Evolutionary conservation across 169 alveolate genomes (phyloP).

Genomic region (Babesia ovis): DNA sequence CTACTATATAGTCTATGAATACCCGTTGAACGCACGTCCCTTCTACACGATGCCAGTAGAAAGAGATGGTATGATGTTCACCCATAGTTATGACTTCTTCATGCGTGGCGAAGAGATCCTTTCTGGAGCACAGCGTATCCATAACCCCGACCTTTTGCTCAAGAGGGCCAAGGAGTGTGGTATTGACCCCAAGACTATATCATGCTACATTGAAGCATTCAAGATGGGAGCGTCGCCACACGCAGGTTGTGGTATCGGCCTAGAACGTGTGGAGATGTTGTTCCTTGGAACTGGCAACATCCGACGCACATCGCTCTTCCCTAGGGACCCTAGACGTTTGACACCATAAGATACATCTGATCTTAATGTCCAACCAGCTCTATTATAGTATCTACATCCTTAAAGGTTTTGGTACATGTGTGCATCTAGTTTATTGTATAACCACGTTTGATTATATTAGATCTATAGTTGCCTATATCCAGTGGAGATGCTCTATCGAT

Average conservation of each 20-base stretch:
- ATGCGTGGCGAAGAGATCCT: constrained; percentile 99
- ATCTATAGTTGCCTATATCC: neutral
- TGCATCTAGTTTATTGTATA: neutral
- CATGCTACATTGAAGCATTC: constrained; percentile 94
- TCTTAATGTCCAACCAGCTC: too few species aligned
- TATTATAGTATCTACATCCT: too few species aligned
- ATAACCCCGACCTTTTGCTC: constrained; percentile 91
- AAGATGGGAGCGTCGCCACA: constrained; percentile 98
- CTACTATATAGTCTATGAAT: constrained; percentile 94
- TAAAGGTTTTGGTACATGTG: neutral
- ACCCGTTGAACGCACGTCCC: constrained; percentile 97
- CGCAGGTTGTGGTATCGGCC: constrained; percentile 99
- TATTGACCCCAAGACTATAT: constrained; percentile 86
- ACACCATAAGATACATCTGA: constrained; percentile 86
- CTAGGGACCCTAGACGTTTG: constrained; percentile 98
- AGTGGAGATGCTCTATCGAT: neutral
- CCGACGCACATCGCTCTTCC: constrained; percentile 96
- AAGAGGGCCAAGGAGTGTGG: constrained; percentile 80
- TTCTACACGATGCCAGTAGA: constrained; percentile 98
- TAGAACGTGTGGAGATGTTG: constrained; percentile 98
- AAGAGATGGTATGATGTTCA: constrained; percentile 66
- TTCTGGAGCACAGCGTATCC: constrained; percentile 99
- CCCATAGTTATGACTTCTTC: constrained; percentile 97
- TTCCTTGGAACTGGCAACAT: constrained; percentile 91
- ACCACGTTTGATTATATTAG: neutral